Percentiles rank a stretch among this genome's conserved stretches.
phyloP scores from a whole-genome alignment of 2,329 filamentous ascomycete genomes.

The Fusarium sp. region DNA sequence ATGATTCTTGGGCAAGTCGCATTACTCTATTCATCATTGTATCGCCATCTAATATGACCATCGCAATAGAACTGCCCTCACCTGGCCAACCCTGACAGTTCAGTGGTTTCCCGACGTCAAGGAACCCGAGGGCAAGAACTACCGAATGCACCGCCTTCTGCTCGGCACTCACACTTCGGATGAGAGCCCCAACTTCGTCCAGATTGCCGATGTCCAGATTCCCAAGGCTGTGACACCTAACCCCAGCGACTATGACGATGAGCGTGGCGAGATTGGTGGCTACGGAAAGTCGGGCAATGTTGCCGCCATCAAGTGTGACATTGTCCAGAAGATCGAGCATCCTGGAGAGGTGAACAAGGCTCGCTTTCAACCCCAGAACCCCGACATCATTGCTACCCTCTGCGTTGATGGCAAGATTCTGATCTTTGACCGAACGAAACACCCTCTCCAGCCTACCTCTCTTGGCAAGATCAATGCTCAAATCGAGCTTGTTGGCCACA shows the following conservation, averaged over 20 bases:
- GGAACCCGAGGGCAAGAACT: conserved; percentile 86
- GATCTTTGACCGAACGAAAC: conserved; percentile 96
- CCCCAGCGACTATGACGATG: conserved; percentile 88
- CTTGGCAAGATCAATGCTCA: conserved; percentile 79
- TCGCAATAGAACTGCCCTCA: conserved; percentile 78
- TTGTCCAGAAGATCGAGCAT: conserved; percentile 96
- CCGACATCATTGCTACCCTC: conserved; percentile 94
- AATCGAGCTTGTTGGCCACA: conserved; percentile 87
- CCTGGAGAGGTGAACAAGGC: conserved; percentile 98
- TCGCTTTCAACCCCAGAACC: conserved; percentile 96
- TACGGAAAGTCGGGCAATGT: conserved; percentile 82
- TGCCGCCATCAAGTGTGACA: conserved; percentile 84
- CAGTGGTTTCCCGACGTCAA: conserved; percentile 99
- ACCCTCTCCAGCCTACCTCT: conserved; percentile 77
- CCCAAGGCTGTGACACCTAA: conserved; percentile 82
- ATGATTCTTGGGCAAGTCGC: conserved; percentile 83
- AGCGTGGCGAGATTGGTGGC: conserved; percentile 92
- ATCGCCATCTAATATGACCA: conserved; percentile 20
- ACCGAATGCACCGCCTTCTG: conserved; percentile 87
- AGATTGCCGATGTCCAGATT: conserved; percentile 94
- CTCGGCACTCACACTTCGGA: conserved; percentile 95
- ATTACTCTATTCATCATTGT: neutral
- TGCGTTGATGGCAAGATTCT: conserved; percentile 88
- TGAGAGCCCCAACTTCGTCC: conserved; percentile 87
- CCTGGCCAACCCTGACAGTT: conserved; percentile 96